Evolutionary conservation across 2,329 filamentous ascomycete genomes (phyloP), one percentile per base, ranked within the genome.

Genomic region (Apiospora phragmitis): DNA sequence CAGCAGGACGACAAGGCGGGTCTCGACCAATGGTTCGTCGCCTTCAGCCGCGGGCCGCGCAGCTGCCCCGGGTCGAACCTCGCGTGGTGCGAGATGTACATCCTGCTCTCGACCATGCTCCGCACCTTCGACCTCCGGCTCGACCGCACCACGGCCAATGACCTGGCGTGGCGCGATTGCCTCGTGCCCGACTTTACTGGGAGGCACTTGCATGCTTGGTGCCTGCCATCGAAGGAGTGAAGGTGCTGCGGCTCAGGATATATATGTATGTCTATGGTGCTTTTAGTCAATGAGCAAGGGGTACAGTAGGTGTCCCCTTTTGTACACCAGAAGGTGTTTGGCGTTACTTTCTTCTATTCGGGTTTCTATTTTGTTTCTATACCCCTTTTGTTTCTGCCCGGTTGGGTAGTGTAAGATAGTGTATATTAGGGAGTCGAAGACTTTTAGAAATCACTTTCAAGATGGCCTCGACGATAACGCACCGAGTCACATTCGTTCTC

Each of bases 31-130:
- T 49, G 45, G 43, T 65, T 70, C 42, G 69, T 67, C 35, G 62
- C 69, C 62, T 70, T 70, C 47, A 67, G 59, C 69, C 62, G 47
- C 32, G 69, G 69, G n/a, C 69, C 69, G 26, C 69, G 69, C 32
- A 67, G 62, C 45, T 70, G 69, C 69, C 43, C 67, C 38, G 69
- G 62, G 5, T 42, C 26, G 6, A 70, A 70, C 45, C 62, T 70
- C 29, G 69, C 69, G 18, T 67, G 62, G 45, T 70, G 41, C 24
- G 59, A 70, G 45, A 55, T 70, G 24, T 70, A 70, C 45, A 59
- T 70, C 45, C 67, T 68, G 67, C 45, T 68, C 18, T 49, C 67
- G 26, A 26, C 43, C 45, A 68, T 68, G 45, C 45, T 68, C n/a
- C 67, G 45, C 5, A 41, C n/a, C 7, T 68, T 68, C 16, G 67